Evolutionary conservation across 139 green algal species (phyloP).

Genomic region (Eudorina sp.): DNA sequence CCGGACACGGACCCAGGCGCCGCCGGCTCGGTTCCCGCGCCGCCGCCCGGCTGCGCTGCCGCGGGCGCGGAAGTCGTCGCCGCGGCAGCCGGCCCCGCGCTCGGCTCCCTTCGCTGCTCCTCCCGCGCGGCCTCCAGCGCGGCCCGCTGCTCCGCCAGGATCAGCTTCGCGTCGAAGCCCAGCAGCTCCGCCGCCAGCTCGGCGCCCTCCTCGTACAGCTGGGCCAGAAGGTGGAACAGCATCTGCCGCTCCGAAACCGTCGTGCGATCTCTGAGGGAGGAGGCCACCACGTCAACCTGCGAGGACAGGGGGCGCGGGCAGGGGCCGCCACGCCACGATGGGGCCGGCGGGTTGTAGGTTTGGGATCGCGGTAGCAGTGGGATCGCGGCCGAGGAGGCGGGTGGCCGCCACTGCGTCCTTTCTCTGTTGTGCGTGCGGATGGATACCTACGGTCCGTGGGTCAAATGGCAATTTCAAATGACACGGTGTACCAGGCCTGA

Average conservation of each 20-base stretch:
- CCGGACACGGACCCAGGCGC: background rate
- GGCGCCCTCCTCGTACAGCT: constrained; percentile 46
- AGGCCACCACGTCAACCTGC: constrained; percentile 44
- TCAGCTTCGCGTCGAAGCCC: constrained; percentile 50
- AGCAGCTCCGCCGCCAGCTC: constrained; percentile 53
- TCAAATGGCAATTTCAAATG: no score
- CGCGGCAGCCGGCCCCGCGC: no score
- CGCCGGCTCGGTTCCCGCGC: background rate
- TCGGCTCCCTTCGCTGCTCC: background rate
- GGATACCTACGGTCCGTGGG: no score
- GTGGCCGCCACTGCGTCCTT: no score
- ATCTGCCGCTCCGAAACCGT: constrained; percentile 30
- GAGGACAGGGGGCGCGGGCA: background rate
- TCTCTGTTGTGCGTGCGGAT: no score
- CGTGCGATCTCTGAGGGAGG: constrained; percentile 27
- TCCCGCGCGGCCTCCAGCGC: background rate
- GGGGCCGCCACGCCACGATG: no score
- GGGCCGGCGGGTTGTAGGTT: no score
- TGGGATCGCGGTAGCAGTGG: no score
- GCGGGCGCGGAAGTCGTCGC: background rate
- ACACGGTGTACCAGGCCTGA: no score
- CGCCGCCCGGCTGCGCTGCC: background rate
- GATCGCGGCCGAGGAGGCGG: no score
- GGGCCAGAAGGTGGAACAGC: constrained; percentile 52
- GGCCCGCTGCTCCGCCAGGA: constrained; percentile 36